Conservation (phyloP, 345 rosid species). For the Pistacia vera region DNA sequence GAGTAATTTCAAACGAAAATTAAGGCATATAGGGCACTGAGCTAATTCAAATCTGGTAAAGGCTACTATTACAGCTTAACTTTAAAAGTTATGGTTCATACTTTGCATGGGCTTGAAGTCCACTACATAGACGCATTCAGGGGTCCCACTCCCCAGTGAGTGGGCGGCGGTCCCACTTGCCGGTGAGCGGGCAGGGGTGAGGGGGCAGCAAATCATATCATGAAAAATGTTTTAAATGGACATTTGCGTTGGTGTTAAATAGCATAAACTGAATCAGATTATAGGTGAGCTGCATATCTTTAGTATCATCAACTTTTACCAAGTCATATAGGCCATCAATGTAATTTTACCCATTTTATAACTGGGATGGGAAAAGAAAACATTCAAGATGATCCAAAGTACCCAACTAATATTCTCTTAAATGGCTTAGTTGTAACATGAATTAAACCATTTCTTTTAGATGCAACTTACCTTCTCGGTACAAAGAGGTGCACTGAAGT, state of each 20-base stretch:
- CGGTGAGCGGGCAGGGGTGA: no score
- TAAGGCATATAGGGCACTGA: no score
- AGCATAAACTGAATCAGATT: constrained; percentile 3
- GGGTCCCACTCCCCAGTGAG: no score
- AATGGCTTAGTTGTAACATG: neutral
- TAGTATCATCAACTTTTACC: constrained; percentile 6
- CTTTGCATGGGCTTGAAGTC: no score
- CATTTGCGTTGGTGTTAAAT: neutral
- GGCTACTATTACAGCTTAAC: no score
- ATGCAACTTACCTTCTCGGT: constrained; percentile 58
- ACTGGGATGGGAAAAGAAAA: neutral
- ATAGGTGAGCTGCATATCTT: neutral
- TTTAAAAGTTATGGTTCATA: no score
- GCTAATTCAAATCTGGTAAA: no score
- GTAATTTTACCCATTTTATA: neutral
- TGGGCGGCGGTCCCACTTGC: no score
- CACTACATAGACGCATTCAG: no score
- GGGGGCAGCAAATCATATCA: neutral
- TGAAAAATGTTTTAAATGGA: neutral
- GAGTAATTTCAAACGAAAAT: no score
- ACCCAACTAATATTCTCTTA: neutral
- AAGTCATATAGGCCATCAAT: constrained; percentile 1
- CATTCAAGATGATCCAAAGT: neutral
- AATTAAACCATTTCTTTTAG: constrained; percentile 1
- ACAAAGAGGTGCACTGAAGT: constrained; percentile 69